Evolutionary conservation across 169 alveolate genomes (phyloP), one percentile per base, ranked within the genome.

Genomic region (Babesia bigemina): DNA sequence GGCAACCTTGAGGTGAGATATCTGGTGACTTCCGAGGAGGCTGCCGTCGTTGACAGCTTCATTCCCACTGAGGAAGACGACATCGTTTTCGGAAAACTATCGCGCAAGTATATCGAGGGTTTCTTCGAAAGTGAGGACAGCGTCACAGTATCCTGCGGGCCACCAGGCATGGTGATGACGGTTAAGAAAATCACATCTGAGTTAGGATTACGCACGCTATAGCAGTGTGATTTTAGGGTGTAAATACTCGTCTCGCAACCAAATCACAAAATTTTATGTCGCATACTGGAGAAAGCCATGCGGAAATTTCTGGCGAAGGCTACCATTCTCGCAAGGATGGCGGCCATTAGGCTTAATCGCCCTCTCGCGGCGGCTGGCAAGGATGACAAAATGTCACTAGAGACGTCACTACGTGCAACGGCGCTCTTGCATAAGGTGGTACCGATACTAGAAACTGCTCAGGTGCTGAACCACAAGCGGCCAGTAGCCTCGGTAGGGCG

Each of bases 241-340:
- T 12, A 39, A 6, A 49, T 7, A 6, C 39, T 17, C 7, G 6
- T 39, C 24, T 1, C 10, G 26, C 8, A 49, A 4, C 56, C 2
- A 49, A n/a, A 17, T 8, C 3, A n/a, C 14, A 17, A 17, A 49
- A 2, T 49, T 49, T 49, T 61, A 17, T 33, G 28, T 61, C 39
- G 39, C n/a, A n/a, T 33, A 33, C 39, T 33, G 39, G 6, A 33
- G 39, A 33, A 6, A 33, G 14, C 17, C 29, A 52, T 81, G 63
- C 28, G 62, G 24, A 81, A 59, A 50, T 81, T 73, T 48, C 10
- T 83, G 28, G 86, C 83, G 17, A 83, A 83, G 86, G 79, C 86
- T 21, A 60, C 69, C 52, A 70, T 83, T 33, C 49, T 83, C 61
- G 75, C 90, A 39, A 75, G 59, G 33, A 52, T 83, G 78, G 86